These are phyloP conservation scores for Leucosporidium scottii DNA, from an alignment of 768 basidiomycete species.

Conservation along the genomic window DNA sequence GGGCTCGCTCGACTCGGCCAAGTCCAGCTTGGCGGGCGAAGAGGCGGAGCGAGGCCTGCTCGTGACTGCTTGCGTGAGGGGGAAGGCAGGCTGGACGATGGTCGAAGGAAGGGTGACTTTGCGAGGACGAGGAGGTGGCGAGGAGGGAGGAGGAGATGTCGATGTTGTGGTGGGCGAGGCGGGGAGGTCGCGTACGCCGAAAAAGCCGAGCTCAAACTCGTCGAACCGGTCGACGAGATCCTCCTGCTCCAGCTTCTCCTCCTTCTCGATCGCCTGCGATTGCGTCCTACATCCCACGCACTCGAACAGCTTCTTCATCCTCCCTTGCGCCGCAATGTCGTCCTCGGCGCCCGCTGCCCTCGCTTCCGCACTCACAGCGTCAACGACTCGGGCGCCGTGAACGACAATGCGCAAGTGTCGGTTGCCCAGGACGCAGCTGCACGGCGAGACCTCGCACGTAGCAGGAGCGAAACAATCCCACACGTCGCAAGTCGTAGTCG, in stretches of 20 bases:
- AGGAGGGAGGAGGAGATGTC: conserved; percentile 4
- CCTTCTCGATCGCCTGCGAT: neutral
- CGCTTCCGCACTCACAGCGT: conserved; percentile 58
- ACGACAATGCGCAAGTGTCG: no score
- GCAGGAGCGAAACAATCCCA: conserved; percentile 46
- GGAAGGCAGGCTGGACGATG: no score
- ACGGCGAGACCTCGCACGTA: no score
- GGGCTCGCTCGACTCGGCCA: no score
- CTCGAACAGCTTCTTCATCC: neutral
- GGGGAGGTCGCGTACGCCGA: no score
- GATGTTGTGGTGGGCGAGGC: no score
- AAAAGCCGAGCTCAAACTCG: no score
- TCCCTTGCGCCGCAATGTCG: conserved; percentile 61
- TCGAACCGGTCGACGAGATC: neutral
- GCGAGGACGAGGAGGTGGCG: neutral
- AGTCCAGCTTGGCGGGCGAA: no score
- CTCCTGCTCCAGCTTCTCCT: neutral
- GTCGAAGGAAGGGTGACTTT: neutral
- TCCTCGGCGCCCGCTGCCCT: conserved; percentile 66
- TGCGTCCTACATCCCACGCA: neutral
- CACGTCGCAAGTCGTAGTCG: conserved; percentile 20
- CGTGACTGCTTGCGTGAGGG: neutral
- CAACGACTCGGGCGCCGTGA: conserved; percentile 52
- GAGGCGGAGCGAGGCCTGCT: no score
- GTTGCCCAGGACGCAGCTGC: no score